These are phyloP conservation scores for Wickerhamiella domercqiae DNA, from an alignment of 805 yeast genomes.

Conservation along the genomic window DNA sequence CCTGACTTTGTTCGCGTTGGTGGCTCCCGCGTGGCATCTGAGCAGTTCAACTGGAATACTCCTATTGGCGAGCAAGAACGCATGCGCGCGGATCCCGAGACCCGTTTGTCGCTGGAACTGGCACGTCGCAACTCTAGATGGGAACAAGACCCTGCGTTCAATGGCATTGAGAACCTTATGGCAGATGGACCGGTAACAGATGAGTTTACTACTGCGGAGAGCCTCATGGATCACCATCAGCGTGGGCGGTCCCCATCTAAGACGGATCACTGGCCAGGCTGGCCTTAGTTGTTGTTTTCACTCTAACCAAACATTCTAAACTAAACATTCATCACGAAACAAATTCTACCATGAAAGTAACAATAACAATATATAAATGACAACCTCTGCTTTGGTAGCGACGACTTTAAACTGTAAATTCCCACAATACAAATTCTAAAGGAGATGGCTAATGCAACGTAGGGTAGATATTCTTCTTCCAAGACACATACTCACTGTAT, in stretches of 20 bases:
- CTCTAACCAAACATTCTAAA: no score
- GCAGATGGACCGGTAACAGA: conserved; percentile 17
- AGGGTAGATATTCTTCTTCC: conserved; percentile 29
- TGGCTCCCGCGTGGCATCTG: conserved; percentile 7
- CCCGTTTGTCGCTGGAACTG: conserved; percentile 19
- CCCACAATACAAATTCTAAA: no score
- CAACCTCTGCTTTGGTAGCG: no score
- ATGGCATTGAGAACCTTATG: conserved; percentile 13
- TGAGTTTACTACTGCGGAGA: conserved; percentile 24
- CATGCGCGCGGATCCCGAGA: conserved; percentile 5
- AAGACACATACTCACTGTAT: conserved; percentile 50
- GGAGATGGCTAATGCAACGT: no score
- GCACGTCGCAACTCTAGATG: conserved; percentile 16
- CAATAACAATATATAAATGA: no score
- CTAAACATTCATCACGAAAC: no score
- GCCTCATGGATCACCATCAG: conserved; percentile 16
- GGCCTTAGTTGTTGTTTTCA: no score
- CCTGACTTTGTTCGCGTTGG: conserved; percentile 18
- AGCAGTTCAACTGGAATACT: conserved; percentile 13
- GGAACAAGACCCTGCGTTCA: conserved; percentile 16
- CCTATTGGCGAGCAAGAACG: background rate
- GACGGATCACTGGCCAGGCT: no score
- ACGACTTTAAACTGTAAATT: no score
- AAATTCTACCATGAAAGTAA: no score
- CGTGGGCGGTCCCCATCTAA: background rate